phyloP scores from a whole-genome alignment of 1,284 basidiomycete species.

The Pseudozyma pruni region DNA sequence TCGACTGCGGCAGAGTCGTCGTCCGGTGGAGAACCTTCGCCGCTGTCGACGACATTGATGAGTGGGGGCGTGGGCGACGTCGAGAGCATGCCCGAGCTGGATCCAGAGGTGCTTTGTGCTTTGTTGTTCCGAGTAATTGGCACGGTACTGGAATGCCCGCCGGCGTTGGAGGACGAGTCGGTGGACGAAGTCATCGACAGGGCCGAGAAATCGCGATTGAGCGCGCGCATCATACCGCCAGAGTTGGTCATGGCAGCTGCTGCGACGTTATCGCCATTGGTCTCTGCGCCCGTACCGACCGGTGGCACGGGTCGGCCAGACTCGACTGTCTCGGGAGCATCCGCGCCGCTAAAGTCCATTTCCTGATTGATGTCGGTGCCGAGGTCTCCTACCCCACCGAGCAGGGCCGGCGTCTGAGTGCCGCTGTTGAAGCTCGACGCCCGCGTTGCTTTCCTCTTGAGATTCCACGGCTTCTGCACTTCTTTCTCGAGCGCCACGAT shows the following conservation, averaged over 20 bases:
- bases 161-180: slow-evolving; percentile 19
- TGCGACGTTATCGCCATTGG: background rate
- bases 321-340: slow-evolving; percentile 27
- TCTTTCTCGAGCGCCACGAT: slow-evolving; percentile 54
- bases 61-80: slow-evolving; percentile 25
- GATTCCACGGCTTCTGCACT: slow-evolving; percentile 51
- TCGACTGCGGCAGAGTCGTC: slow-evolving; percentile 70
- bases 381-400: slow-evolving; percentile 26
- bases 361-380: slow-evolving; percentile 34
- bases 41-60: slow-evolving; percentile 31
- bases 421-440: slow-evolving; percentile 30
- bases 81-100: slow-evolving; percentile 28
- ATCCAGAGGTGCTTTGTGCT: slow-evolving; percentile 10
- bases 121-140: background rate
- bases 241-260: slow-evolving; percentile 20
- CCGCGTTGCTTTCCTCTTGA: slow-evolving; percentile 35
- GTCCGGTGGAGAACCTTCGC: background rate
- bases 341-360: slow-evolving; percentile 45
- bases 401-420: slow-evolving; percentile 39
- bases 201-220: slow-evolving; percentile 37
- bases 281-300: background rate
- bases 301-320: slow-evolving; percentile 14
- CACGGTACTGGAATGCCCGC: background rate
- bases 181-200: slow-evolving; percentile 36
- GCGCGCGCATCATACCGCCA: slow-evolving; percentile 21